Conservation (phyloP, 495 filamentous ascomycete genomes). For the Neurospora sp. region DNA sequence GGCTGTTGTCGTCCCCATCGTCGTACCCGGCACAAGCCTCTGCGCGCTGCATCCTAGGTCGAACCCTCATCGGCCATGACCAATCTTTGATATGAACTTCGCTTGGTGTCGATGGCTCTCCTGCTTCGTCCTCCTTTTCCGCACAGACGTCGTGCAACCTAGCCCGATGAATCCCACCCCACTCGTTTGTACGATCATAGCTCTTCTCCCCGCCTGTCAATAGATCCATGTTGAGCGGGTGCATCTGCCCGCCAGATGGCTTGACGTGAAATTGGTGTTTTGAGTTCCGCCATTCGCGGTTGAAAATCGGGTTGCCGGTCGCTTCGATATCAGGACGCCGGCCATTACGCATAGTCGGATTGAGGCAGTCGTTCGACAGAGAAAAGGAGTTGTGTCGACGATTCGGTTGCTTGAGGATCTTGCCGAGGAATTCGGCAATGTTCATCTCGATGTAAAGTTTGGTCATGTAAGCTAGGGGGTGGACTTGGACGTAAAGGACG, state of each 20-base stretch:
- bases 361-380: not conserved
- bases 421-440: conserved; percentile 39
- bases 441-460: conserved; percentile 47
- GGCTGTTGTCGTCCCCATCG: not conserved
- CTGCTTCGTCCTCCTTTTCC: not conserved
- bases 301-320: not conserved
- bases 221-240: conserved; percentile 6
- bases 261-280: not conserved
- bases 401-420: conserved; percentile 17
- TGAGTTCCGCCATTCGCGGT: conserved; percentile 3
- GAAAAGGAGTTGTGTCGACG: not conserved
- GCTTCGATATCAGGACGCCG: not conserved
- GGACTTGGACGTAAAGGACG: conserved; percentile 38
- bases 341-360: not conserved
- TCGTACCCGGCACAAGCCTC: not conserved
- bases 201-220: not conserved
- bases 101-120: not conserved
- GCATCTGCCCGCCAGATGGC: conserved; percentile 7
- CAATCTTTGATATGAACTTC: not conserved
- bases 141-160: not conserved
- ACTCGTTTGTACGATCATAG: not conserved
- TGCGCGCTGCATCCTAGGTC: not conserved
- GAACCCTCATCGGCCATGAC: not conserved
- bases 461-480: conserved; percentile 38
- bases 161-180: not conserved